Conservation (phyloP, 2,329 filamentous ascomycete genomes). For the Cladophialophora chaetospira region DNA sequence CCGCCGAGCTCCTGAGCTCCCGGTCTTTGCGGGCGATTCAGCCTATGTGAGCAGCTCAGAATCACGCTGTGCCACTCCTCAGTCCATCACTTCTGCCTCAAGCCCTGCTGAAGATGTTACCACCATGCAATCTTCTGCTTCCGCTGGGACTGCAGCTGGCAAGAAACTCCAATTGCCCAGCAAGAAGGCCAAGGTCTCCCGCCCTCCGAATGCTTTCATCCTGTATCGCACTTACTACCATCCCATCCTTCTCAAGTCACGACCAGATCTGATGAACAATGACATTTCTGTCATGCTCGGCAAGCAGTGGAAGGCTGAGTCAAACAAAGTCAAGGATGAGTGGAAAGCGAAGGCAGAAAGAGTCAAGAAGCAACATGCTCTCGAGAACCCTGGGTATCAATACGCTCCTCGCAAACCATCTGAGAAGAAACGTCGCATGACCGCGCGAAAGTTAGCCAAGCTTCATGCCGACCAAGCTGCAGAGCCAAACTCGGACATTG, state of each 20-base stretch:
- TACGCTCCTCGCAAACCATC: conserved; percentile 51
- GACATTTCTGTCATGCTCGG: conserved; percentile 49
- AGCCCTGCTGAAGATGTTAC: not conserved
- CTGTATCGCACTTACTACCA: conserved; percentile 48
- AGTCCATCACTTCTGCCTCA: not conserved
- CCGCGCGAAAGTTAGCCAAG: conserved; percentile 38
- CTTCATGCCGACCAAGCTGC: conserved; percentile 6
- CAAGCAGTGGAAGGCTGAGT: conserved; percentile 45
- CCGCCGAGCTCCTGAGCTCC: conserved; percentile 33
- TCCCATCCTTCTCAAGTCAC: conserved; percentile 40
- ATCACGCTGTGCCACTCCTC: not conserved
- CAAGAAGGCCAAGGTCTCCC: conserved; percentile 42
- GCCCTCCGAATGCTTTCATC: conserved; percentile 52
- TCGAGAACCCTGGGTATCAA: conserved; percentile 47
- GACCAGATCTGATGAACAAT: conserved; percentile 49
- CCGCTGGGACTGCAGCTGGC: not conserved
- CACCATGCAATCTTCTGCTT: not conserved
- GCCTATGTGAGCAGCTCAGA: not conserved
- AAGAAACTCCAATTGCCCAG: conserved; percentile 28
- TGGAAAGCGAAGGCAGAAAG: conserved; percentile 45
- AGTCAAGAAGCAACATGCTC: conserved; percentile 44
- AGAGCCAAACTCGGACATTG: conserved; percentile 4
- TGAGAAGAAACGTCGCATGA: conserved; percentile 50
- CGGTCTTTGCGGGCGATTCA: conserved; percentile 17
- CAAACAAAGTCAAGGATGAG: conserved; percentile 39